Base-by-base conservation (phyloP, 2,329 filamentous ascomycete species). In the Fulvia fulva region DNA sequence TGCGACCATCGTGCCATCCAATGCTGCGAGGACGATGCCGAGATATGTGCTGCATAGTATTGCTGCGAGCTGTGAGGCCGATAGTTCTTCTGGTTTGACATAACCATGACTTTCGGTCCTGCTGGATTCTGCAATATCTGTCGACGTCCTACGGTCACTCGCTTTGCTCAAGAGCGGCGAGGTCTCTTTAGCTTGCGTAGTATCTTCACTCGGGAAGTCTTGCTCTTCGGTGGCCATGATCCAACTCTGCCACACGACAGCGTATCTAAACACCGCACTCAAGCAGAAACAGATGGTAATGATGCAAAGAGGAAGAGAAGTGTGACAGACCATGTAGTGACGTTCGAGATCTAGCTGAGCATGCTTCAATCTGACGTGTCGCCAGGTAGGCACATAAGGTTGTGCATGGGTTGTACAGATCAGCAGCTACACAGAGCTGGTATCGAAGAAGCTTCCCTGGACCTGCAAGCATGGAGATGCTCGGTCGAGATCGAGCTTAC, bases 1-100 rank as follows among this genome's bases (percentile, higher is more conserved):
- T 14, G 90, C 89, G 67, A 94, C 89, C 65, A 94, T 87, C 53
- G 89, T 92, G 2, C 82, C 83, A 74, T 94, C 89, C 11, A 54
- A 7, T 12, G 51, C 51, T 74, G 25, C 21, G 28, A 51, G 49
- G 25, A 51, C 14, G 49, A 51, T 51, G 21, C 49, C 49, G 9
- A 51, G 25, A 23, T 28, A 51, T 4, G 49, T 37, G 26, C 26
- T 51, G 9, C 25, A 51, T 8, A 51, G 23, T n/a, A 51, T 51
- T 47, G 44, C 21, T 8, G 44, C 44, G 44, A 47, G 44, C 21
- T 47, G 44, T 14, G 22, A 47, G 12, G 44, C 25, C 16, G 44
- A 12, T 7, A 47, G 1, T 25, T 28, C 44, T 12, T 25, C 19
- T 25, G 44, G 21, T 5, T 23, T 16, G 12, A 6, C 44, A 25